A percentile compares a stretch with the other conserved stretches of the same genome.
Evolutionary conservation across 768 basidiomycete species (phyloP).

Genomic region (Pisolithus marmoratus): DNA sequence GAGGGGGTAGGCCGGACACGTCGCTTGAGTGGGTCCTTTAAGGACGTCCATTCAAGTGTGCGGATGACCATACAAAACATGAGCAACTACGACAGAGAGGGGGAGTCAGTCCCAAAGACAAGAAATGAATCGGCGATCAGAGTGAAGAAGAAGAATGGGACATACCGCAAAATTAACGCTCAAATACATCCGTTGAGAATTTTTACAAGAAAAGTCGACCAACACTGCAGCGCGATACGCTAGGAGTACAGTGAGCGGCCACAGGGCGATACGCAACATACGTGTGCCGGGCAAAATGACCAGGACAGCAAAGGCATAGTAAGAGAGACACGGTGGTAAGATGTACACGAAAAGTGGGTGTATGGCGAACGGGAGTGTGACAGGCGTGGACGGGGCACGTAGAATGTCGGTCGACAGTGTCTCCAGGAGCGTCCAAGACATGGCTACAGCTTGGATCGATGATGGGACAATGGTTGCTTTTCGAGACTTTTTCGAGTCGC

Average conservation of each 20-base stretch:
- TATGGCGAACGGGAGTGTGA: slow-evolving; percentile 21
- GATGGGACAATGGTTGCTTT: too few relatives aligned
- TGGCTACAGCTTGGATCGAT: too few relatives aligned
- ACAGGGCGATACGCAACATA: slow-evolving; percentile 37
- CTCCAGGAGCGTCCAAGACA: too few relatives aligned
- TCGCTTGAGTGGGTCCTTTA: not conserved
- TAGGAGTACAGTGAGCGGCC: slow-evolving; percentile 27
- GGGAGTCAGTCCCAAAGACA: too few relatives aligned
- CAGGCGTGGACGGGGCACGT: too few relatives aligned
- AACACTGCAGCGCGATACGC: not conserved
- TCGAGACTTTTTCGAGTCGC: too few relatives aligned
- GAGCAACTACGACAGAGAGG: not conserved
- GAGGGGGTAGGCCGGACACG: not conserved
- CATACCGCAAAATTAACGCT: not conserved
- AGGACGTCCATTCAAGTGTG: slow-evolving; percentile 5
- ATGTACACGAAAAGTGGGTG: slow-evolving; percentile 31
- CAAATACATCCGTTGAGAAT: not conserved
- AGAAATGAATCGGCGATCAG: too few relatives aligned
- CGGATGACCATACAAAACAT: slow-evolving; percentile 4
- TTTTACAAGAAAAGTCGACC: not conserved
- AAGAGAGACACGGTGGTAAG: slow-evolving; percentile 38
- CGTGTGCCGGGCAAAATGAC: slow-evolving; percentile 42
- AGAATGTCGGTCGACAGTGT: too few relatives aligned
- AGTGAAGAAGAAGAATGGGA: too few relatives aligned
- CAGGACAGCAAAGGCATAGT: slow-evolving; percentile 46